Evolutionary conservation across 371 early-diverging fungal species (phyloP).

Genomic region (Lichtheimia hyalospora): DNA sequence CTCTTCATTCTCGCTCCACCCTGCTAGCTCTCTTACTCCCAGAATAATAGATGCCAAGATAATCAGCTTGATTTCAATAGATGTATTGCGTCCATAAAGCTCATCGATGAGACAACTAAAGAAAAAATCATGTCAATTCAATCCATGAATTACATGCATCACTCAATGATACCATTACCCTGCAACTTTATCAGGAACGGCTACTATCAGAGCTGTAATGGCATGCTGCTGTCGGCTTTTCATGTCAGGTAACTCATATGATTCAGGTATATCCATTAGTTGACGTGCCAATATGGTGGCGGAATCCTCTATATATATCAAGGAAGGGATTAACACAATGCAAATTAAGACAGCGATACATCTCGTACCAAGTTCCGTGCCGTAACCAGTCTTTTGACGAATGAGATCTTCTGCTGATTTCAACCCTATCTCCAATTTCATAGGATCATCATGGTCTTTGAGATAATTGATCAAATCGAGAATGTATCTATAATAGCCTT

Average conservation of each 20-base stretch:
- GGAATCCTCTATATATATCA: constrained; percentile 26
- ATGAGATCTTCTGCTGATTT: constrained; percentile 40
- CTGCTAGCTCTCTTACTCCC: constrained; percentile 41
- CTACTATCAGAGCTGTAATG: constrained; percentile 33
- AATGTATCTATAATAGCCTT: constrained; percentile 30
- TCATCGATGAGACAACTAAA: constrained; percentile 37
- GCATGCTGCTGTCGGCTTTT: constrained; percentile 24
- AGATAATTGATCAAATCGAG: constrained; percentile 38
- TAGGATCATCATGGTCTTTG: constrained; percentile 36
- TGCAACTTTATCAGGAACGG: constrained; percentile 29
- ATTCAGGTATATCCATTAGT: constrained; percentile 31
- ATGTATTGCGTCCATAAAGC: constrained; percentile 40
- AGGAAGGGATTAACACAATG: not conserved
- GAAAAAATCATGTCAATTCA: not conserved
- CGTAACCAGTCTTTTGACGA: constrained; percentile 33
- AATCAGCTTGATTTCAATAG: constrained; percentile 25
- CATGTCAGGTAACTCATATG: constrained; percentile 31
- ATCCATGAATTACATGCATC: not conserved
- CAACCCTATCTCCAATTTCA: constrained; percentile 44
- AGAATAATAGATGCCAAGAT: constrained; percentile 31
- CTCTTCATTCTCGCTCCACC: constrained; percentile 8
- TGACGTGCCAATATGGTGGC: constrained; percentile 26
- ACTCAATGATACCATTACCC: constrained; percentile 15
- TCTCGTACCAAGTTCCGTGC: constrained; percentile 39
- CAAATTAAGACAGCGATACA: no score